phyloP scores from a whole-genome alignment of 2,329 filamentous ascomycete genomes.

The Graphium sp. region DNA sequence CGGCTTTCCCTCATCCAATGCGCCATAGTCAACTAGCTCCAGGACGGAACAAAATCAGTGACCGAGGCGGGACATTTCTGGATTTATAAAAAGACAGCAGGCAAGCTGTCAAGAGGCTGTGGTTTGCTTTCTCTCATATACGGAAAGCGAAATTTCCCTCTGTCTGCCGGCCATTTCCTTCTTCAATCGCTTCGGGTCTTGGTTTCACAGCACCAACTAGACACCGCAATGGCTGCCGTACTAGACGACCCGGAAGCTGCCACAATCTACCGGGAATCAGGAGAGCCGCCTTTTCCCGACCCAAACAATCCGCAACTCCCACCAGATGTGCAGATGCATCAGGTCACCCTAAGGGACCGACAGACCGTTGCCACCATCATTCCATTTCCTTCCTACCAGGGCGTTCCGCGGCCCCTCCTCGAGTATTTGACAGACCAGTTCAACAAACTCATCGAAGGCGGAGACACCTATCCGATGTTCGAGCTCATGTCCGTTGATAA shows the following conservation, averaged over 20 bases:
- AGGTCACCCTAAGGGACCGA: constrained; percentile 69
- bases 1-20: no score
- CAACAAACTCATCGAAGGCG: constrained; percentile 80
- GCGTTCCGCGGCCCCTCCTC: constrained; percentile 61
- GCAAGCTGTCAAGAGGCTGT: no score
- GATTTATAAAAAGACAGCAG: no score
- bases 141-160: no score
- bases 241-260: constrained; percentile 60
- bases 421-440: constrained; percentile 69
- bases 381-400: constrained; percentile 59
- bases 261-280: constrained; percentile 53
- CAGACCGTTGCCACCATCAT: constrained; percentile 72
- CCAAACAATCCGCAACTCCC: constrained; percentile 47
- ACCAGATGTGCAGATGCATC: constrained; percentile 50
- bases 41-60: no score
- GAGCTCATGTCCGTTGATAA: constrained; percentile 55
- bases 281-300: constrained; percentile 46
- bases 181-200: no score
- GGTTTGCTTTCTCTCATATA: no score
- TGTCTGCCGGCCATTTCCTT: no score
- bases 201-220: no score
- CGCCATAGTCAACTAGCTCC: no score
- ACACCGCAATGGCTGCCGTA: constrained; percentile 74
- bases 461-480: constrained; percentile 83
- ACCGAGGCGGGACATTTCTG: no score